Percentiles rank a stretch among this genome's conserved stretches.
phyloP scores from a whole-genome alignment of 306 rosid genomes.

The Trifolium repens region DNA sequence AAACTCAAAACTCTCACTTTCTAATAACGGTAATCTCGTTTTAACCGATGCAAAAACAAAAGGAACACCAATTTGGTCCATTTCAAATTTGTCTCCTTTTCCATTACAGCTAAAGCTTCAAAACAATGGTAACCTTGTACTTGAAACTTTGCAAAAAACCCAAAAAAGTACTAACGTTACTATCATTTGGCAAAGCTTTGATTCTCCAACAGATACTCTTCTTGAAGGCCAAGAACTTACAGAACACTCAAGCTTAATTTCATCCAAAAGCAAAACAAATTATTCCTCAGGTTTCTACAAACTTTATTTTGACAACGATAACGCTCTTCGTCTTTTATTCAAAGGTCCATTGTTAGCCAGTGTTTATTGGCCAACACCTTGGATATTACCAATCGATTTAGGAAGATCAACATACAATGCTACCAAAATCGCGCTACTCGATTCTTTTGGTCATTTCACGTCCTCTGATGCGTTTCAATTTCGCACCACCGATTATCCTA shows the following conservation, averaged over 20 bases:
- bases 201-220: constrained; percentile 60
- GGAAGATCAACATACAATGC: constrained; percentile 48
- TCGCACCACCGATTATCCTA: constrained; percentile 17
- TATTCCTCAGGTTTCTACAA: constrained; percentile 53
- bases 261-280: constrained; percentile 41
- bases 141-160: neutral
- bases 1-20: constrained; percentile 48
- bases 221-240: constrained; percentile 52
- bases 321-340: constrained; percentile 45
- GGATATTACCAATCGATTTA: neutral
- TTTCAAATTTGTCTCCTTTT: constrained; percentile 29
- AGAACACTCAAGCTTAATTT: constrained; percentile 29
- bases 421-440: constrained; percentile 33
- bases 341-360: constrained; percentile 34
- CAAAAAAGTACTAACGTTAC: neutral
- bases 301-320: constrained; percentile 52
- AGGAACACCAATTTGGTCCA: constrained; percentile 46
- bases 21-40: constrained; percentile 52
- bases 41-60: constrained; percentile 49
- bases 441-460: constrained; percentile 35
- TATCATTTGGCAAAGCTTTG: constrained; percentile 62
- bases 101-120: constrained; percentile 34
- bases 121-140: constrained; percentile 57
- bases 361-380: constrained; percentile 50
- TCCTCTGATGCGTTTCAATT: constrained; percentile 44